Base-by-base conservation (phyloP, 2,329 filamentous ascomycete genomes). In the Diplodia scrobiculata region DNA sequence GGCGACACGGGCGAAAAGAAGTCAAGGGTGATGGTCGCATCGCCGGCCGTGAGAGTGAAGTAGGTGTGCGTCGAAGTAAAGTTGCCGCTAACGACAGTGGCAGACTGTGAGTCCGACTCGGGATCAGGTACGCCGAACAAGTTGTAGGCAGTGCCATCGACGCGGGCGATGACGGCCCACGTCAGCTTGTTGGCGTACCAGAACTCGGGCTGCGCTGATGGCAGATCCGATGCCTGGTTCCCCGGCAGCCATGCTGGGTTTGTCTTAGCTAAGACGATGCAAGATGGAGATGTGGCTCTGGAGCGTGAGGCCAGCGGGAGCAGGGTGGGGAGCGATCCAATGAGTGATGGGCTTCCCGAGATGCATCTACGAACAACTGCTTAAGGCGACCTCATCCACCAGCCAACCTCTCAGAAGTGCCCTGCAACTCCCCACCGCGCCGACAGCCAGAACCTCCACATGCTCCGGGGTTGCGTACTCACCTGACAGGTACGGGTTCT, bases 1-100 rank as follows among this genome's bases (percentile, higher is more conserved):
- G 79, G 78, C 3, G 78, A 79, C 4, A 81, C 76, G 0, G 79
- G 80, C 14, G 79, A 81, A 67, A 81, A 78, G 67, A 81, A 81
- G 67, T 81, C 79, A 36, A 82, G 68, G 0, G 71, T 75, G 41
- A 81, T 71, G 11, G 64, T 72, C 6, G 74, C 75, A 13, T 70
- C 41, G 0, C 78, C 78, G 17, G 79, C 79, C 41, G 70, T 72
- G 13, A 81, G 71, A 6, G 71, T 75, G 66, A 81, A 81, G 4
- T 76, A 68, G 4, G 77, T 76, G 69, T 80, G 79, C 0, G 79
- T 81, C 5, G 79, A 73, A 1, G 78, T 81, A 70, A 78, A 81
- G 55, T 77, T 73, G 0, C 76, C 77, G 27, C 69, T 73, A 2
- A 68, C 71, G 36, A 80, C 74, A 10, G 70, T 71, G 5, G 77